Conservation (phyloP, 1,284 basidiomycete genomes). For the Trametes hirsuta region DNA sequence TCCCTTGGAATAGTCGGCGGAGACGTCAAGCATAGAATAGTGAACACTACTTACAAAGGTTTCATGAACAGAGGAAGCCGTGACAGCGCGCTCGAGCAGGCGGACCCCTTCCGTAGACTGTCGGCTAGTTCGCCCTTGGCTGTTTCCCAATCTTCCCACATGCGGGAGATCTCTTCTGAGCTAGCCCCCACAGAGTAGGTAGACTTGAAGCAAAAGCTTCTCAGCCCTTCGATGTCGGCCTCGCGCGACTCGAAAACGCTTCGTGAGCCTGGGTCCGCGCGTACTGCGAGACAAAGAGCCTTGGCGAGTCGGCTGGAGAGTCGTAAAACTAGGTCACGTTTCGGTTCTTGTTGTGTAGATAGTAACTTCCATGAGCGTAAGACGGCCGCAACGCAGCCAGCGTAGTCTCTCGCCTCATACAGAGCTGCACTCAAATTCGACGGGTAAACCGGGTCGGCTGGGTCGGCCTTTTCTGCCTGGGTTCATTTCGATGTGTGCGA, state of each 20-base stretch:
- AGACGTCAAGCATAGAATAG: not conserved
- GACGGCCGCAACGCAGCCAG: constrained; percentile 29
- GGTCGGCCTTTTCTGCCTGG: constrained; percentile 19
- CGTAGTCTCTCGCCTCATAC: constrained; percentile 38
- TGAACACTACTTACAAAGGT: not conserved
- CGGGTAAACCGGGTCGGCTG: constrained; percentile 30
- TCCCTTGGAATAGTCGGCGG: not conserved
- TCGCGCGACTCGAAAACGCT: not conserved
- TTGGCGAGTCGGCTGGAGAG: constrained; percentile 21
- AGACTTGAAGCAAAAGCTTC: not conserved
- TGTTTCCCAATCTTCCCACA: not conserved
- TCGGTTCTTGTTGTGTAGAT: not conserved
- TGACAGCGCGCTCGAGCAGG: not conserved
- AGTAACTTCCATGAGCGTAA: constrained; percentile 25
- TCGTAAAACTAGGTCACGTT: not conserved
- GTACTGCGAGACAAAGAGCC: not conserved
- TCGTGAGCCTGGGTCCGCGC: not conserved
- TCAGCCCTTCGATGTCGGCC: not conserved
- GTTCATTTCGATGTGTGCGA: not conserved
- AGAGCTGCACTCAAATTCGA: constrained; percentile 40
- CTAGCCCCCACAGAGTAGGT: not conserved
- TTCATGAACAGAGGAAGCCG: not conserved
- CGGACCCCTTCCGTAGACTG: not conserved
- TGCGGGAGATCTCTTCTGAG: not conserved
- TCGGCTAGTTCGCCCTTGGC: not conserved